Conservation (phyloP, 306 rosid genomes). For the Fragaria iinumae region DNA sequence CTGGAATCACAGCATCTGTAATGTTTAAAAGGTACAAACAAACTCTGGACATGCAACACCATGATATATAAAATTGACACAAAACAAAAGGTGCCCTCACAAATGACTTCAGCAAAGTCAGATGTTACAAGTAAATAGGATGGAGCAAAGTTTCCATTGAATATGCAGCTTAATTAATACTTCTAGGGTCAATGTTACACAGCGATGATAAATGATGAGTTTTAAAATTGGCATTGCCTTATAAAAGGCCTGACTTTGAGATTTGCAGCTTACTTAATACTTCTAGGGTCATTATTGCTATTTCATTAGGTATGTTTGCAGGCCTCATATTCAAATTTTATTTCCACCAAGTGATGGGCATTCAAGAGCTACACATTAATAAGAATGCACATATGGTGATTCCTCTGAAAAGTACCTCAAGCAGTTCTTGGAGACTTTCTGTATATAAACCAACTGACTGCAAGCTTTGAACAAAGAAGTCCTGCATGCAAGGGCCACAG, state of each 20-base stretch:
- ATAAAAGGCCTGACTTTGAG: background rate
- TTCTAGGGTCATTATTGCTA: background rate
- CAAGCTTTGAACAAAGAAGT: slow-evolving; percentile 72
- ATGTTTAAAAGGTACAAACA: background rate
- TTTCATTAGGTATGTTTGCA: background rate
- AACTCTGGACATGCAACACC: background rate
- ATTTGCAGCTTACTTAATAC: background rate
- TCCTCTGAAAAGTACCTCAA: slow-evolving; percentile 61
- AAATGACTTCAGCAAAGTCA: background rate
- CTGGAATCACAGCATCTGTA: background rate
- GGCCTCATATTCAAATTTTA: background rate
- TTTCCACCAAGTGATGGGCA: slow-evolving; percentile 25
- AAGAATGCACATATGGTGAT: slow-evolving; percentile 19
- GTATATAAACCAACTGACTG: slow-evolving; percentile 70
- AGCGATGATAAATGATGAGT: background rate
- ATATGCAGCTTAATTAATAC: too few species aligned
- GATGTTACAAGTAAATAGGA: background rate
- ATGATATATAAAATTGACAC: background rate
- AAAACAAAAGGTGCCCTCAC: background rate
- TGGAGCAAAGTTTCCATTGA: background rate
- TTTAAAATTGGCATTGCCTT: background rate
- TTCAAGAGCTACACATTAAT: slow-evolving; percentile 13
- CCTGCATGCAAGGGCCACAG: slow-evolving; percentile 57
- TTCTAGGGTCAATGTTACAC: background rate
- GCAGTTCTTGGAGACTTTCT: slow-evolving; percentile 50